phyloP scores from a whole-genome alignment of 179 eudicot genomes.

The Camellia oleifera region DNA sequence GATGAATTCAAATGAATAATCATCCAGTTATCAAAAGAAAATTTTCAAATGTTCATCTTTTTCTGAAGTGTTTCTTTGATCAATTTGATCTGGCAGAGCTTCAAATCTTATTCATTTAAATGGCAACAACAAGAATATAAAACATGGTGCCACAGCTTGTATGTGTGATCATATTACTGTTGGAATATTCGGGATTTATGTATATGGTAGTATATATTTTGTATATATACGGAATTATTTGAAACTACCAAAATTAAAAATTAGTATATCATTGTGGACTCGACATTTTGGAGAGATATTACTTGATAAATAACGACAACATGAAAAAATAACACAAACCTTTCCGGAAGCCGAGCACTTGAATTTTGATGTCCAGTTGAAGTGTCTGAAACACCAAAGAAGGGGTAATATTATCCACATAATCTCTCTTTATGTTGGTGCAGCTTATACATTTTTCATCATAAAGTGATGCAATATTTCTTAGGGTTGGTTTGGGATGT shows the following conservation, averaged over 20 bases:
- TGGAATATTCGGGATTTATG: too few relatives aligned
- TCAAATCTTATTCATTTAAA: background rate
- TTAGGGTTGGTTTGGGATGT: background rate
- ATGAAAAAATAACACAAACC: slow-evolving; percentile 37
- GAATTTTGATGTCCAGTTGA: slow-evolving; percentile 54
- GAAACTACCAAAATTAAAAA: too few relatives aligned
- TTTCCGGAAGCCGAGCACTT: slow-evolving; percentile 84
- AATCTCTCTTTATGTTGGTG: background rate
- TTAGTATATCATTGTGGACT: background rate
- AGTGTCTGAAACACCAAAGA: slow-evolving; percentile 44
- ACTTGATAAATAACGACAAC: background rate
- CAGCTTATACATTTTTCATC: background rate
- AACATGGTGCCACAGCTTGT: background rate
- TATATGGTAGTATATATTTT: too few relatives aligned
- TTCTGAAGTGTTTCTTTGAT: background rate
- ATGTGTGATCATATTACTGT: background rate
- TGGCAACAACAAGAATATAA: background rate
- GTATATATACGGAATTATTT: too few relatives aligned
- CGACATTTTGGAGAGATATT: slow-evolving; percentile 2
- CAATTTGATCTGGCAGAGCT: background rate
- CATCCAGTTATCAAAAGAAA: too few relatives aligned
- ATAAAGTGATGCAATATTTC: background rate
- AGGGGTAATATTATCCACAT: slow-evolving; percentile 12
- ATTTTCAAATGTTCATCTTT: too few relatives aligned
- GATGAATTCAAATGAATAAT: background rate